Conservation (phyloP, 78 protist genomes). For the Dictyostelium capitatum region DNA sequence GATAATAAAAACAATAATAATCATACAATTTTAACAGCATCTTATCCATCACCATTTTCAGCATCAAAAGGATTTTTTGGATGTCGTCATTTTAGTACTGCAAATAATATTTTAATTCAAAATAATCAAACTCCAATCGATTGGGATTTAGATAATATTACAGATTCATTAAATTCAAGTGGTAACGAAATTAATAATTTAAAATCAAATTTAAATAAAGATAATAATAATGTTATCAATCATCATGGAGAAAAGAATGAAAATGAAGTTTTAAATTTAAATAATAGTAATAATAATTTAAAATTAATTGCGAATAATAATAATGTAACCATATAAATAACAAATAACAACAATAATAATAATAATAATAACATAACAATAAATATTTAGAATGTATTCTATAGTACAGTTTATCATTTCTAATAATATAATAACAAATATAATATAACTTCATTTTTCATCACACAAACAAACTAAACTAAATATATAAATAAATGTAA, state of each 20-base stretch:
- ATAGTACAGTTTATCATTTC: not conserved
- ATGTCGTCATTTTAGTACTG: constrained; percentile 73
- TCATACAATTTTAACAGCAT: constrained; percentile 76
- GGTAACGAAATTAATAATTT: not conserved
- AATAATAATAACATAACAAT: not conserved
- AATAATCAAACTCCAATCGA: constrained; percentile 56
- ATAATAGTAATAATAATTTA: not conserved
- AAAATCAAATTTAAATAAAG: not conserved
- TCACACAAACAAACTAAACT: too few species aligned
- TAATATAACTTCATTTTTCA: too few species aligned
- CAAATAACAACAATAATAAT: not conserved
- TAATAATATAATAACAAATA: not conserved
- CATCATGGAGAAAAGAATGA: not conserved
- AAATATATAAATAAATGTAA: not conserved
- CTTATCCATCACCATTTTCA: constrained; percentile 88
- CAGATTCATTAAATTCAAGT: not conserved
- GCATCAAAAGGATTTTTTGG: constrained; percentile 68
- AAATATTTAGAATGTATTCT: not conserved
- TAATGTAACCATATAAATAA: not conserved
- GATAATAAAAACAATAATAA: not conserved
- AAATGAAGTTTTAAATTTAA: not conserved
- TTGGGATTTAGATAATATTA: constrained; percentile 58
- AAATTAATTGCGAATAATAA: not conserved
- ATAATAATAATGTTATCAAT: not conserved
- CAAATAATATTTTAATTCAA: constrained; percentile 63